Percentiles rank a stretch among this genome's conserved stretches.
Conservation (phyloP, 495 filamentous ascomycete genomes). For the Neurospora cerealis region DNA sequence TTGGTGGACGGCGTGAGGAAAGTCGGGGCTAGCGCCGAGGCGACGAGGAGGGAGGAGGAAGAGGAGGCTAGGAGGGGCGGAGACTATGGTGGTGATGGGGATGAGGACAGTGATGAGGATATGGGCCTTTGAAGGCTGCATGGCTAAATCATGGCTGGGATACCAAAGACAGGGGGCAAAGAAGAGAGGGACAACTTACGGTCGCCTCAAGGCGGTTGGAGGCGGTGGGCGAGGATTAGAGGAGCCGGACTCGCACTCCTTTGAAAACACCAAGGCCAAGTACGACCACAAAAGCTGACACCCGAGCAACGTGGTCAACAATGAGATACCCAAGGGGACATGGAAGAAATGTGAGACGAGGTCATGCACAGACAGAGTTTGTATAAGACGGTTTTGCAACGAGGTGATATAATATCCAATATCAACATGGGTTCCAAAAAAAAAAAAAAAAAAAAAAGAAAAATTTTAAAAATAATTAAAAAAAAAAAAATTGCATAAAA, state of each 20-base stretch:
- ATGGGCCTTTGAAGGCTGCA: constrained; percentile 29
- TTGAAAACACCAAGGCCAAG: not conserved
- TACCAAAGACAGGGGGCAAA: not conserved
- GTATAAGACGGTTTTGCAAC: not conserved
- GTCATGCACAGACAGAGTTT: not conserved
- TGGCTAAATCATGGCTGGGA: not conserved
- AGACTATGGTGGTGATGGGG: constrained; percentile 31
- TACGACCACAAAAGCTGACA: not conserved
- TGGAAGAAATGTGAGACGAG: not conserved
- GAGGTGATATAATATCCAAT: not conserved
- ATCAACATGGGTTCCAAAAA: not conserved
- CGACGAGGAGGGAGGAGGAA: constrained; percentile 44
- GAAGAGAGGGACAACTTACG: not conserved
- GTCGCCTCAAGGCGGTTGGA: not conserved
- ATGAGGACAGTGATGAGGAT: constrained; percentile 39
- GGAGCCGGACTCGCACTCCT: not conserved
- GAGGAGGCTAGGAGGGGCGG: constrained; percentile 30
- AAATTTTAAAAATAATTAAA: not conserved
- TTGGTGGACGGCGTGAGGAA: constrained; percentile 81
- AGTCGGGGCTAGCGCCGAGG: constrained; percentile 49
- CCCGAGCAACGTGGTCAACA: not conserved
- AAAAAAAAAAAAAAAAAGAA: not conserved
- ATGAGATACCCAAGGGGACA: not conserved
- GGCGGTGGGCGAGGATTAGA: not conserved
- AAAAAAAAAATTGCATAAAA: not conserved